phyloP scores from a whole-genome alignment of 23 red algal species.

The Agarophyton chilense region DNA sequence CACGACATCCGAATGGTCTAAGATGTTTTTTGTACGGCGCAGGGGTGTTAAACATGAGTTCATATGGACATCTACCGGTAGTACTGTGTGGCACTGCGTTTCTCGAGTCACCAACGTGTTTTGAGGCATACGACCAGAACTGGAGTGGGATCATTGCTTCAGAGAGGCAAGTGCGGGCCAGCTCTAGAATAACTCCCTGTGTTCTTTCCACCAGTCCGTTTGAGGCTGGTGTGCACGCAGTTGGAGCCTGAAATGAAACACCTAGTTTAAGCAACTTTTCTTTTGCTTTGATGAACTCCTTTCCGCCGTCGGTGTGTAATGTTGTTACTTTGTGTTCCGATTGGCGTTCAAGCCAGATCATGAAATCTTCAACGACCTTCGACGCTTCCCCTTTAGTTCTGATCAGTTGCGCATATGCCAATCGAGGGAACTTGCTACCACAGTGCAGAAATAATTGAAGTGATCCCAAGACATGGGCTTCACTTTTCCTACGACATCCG shows the following conservation, averaged over 20 bases:
- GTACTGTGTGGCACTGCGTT: too few species aligned
- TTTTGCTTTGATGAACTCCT: conserved; percentile 13
- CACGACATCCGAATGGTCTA: too few species aligned
- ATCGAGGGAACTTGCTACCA: neutral
- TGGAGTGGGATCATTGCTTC: too few species aligned
- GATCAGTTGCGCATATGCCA: neutral
- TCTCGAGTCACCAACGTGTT: conserved; percentile 8
- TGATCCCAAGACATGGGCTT: neutral
- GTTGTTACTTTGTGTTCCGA: neutral
- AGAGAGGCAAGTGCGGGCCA: neutral
- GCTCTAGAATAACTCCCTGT: neutral
- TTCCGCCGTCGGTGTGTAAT: conserved; percentile 21
- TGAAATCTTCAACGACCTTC: neutral
- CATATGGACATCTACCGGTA: too few species aligned
- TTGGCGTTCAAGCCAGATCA: conserved; percentile 16
- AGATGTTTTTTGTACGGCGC: too few species aligned
- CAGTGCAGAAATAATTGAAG: neutral
- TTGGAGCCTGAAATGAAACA: neutral
- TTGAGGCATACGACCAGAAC: too few species aligned
- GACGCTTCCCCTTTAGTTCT: conserved; percentile 15
- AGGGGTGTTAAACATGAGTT: too few species aligned
- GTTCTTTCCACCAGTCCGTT: conserved; percentile 22
- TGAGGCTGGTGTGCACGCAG: conserved; percentile 12
- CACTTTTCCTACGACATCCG: conserved; percentile 5
- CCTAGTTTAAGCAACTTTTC: neutral